Evolutionary conservation across 2,329 filamentous ascomycete species (phyloP).

Genomic region (Ophiostoma ips): DNA sequence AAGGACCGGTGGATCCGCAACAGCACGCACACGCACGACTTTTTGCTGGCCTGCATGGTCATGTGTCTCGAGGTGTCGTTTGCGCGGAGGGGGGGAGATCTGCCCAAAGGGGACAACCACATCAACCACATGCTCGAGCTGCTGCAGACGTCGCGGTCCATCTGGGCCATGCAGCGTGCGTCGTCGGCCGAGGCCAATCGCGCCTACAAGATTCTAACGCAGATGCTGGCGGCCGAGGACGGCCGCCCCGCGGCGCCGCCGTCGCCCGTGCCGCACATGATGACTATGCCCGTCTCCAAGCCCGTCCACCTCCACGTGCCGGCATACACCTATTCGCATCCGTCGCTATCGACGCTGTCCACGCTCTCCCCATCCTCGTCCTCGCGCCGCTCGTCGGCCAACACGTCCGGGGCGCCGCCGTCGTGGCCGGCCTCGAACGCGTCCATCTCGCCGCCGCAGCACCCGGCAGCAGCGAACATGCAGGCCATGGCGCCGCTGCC

Average conservation of each 20-base stretch:
- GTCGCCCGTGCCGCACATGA: not conserved
- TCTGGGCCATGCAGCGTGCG: slow-evolving; percentile 17
- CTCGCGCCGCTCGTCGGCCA: not conserved
- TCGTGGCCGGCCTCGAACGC: not conserved
- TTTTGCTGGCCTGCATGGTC: slow-evolving; percentile 33
- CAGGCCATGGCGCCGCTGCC: not conserved
- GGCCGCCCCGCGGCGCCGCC: too few relatives aligned
- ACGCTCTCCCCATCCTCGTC: not conserved
- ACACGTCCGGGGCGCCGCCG: not conserved
- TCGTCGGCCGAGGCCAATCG: slow-evolving; percentile 18
- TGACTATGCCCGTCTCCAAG: not conserved
- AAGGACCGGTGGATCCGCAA: slow-evolving; percentile 29
- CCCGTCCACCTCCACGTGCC: not conserved
- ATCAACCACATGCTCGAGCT: slow-evolving; percentile 16
- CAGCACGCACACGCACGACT: slow-evolving; percentile 29
- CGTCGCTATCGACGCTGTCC: not conserved
- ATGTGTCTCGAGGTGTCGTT: slow-evolving; percentile 25
- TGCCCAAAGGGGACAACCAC: too few relatives aligned
- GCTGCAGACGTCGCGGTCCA: slow-evolving; percentile 16
- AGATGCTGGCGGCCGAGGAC: slow-evolving; percentile 15
- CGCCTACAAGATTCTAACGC: slow-evolving; percentile 20
- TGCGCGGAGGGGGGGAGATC: too few relatives aligned
- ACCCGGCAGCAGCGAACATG: not conserved
- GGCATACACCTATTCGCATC: too few relatives aligned
- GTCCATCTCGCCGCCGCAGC: not conserved